phyloP scores from a whole-genome alignment of 768 basidiomycete species.

The Boletus vinaceobasis region DNA sequence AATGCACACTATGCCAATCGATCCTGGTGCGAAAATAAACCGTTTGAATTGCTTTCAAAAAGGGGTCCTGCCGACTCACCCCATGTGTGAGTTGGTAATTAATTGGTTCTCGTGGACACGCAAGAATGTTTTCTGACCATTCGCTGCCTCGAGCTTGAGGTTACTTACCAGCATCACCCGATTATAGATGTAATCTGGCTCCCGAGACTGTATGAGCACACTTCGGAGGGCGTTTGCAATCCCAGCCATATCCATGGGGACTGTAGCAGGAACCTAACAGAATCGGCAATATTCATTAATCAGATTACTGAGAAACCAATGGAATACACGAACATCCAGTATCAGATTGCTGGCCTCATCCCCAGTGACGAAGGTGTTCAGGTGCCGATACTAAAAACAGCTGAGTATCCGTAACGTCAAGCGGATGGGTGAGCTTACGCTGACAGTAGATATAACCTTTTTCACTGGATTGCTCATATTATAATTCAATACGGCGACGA shows the following conservation, averaged over 20 bases:
- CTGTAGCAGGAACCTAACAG: neutral
- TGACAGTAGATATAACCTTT: constrained; percentile 21
- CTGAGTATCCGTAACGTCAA: neutral
- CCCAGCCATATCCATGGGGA: constrained; percentile 16
- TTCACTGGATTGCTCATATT: constrained; percentile 5
- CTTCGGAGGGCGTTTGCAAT: constrained; percentile 14
- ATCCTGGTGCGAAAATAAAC: constrained; percentile 1
- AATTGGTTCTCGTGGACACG: constrained; percentile 2
- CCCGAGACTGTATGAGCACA: constrained; percentile 7
- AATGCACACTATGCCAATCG: constrained; percentile 16
- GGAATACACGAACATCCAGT: constrained; percentile 11
- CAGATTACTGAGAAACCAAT: neutral
- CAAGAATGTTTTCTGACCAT: constrained; percentile 7
- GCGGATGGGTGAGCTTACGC: constrained; percentile 12
- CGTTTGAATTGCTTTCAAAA: neutral
- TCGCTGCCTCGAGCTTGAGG: constrained; percentile 14
- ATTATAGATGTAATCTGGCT: constrained; percentile 9
- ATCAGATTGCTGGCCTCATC: constrained; percentile 17
- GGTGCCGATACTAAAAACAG: constrained; percentile 13
- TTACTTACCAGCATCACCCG: constrained; percentile 7
- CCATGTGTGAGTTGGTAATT: constrained; percentile 13
- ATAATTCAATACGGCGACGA: constrained; percentile 22
- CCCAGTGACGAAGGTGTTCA: neutral
- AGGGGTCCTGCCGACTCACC: constrained; percentile 3
- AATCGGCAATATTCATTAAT: neutral